Evolutionary conservation across 371 early-diverging fungal genomes (phyloP), one percentile per base, ranked within the genome.

Genomic region (Mucor saturninus): DNA sequence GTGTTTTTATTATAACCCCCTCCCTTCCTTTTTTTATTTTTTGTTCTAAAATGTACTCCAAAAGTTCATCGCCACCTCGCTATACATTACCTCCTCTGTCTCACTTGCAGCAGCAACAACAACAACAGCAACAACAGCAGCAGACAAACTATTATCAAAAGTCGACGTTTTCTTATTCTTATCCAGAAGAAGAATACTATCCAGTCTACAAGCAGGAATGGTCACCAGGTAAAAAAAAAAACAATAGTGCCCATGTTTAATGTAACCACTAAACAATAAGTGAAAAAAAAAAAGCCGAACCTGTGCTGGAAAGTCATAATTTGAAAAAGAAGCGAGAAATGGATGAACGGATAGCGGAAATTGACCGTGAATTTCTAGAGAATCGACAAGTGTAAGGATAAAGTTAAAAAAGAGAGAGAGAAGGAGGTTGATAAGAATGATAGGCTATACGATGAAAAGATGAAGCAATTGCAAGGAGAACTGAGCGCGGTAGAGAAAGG

Each of bases 371-470:
- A 54, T 68, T 68, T 21, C 46, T 59, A 5, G 63, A 68, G 6
- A 68, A 62, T 43, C 59, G 53, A 59, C 59, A 62, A 59, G 49
- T 54, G 68, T 63, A 54, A 40, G 54, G 14, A 40, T 30, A 39
- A 29, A 10, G 5, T 43, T 21, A 46, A 8, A 32, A 13, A 8
- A 26, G 8, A 21, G 26, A 11, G 5, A 13, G 1, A 5, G 10
- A 26, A n/a, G 13, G 26, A 28, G 14, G 8, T 9, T 53, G 13
- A 45, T 42, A 30, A 35, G 14, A 4, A 15, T n/a, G 7, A n/a
- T 45, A 68, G 68, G n/a, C 21, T 68, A 10, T 68, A 68, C 40
- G 59, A 59, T 3, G 68, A 68, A 35, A 62, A 59, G 37, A n/a
- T 68, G 30, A 58, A 58, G 28, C 55, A 59, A 21, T 54, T 62